These are phyloP conservation scores for Chlorella sp. DNA, from an alignment of 139 green algal species.

Conservation along the genomic window DNA sequence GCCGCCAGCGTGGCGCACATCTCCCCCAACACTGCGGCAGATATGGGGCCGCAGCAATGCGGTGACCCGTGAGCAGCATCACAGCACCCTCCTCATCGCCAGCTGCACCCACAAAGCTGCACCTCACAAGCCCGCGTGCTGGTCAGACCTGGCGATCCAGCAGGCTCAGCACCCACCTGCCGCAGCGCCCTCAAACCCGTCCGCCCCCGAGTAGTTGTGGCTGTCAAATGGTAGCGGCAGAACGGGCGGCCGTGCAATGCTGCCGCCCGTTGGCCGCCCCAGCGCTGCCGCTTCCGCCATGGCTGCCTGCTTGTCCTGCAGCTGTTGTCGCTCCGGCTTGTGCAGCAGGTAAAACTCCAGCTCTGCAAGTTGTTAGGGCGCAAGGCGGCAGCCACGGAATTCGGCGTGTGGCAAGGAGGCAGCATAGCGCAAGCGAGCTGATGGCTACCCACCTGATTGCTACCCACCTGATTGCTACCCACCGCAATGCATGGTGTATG, in stretches of 20 bases:
- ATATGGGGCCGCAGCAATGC: background rate
- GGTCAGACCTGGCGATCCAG: background rate
- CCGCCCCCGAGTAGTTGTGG: slow-evolving; percentile 49
- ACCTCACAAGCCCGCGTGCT: background rate
- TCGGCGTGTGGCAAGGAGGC: no score
- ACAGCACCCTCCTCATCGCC: no score
- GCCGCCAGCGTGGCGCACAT: slow-evolving; percentile 49
- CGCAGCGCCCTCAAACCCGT: slow-evolving; percentile 40
- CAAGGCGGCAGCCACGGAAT: no score
- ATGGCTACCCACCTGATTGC: no score
- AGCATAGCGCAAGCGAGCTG: no score
- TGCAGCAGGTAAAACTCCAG: slow-evolving; percentile 63
- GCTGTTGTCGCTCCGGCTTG: background rate
- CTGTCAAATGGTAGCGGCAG: slow-evolving; percentile 40
- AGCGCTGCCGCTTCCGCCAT: background rate
- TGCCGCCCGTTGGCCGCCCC: background rate
- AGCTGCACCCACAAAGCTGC: background rate
- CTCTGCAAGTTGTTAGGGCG: slow-evolving; percentile 48
- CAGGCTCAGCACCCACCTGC: slow-evolving; percentile 31
- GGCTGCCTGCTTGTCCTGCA: background rate
- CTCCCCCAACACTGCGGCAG: slow-evolving; percentile 55
- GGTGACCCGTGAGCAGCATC: background rate
- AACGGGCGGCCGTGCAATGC: background rate
- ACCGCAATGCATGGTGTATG: no score
- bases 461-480: no score